Evolutionary conservation across 2,329 filamentous ascomycete genomes (phyloP).

Genomic region (Neospermospora avenae): DNA sequence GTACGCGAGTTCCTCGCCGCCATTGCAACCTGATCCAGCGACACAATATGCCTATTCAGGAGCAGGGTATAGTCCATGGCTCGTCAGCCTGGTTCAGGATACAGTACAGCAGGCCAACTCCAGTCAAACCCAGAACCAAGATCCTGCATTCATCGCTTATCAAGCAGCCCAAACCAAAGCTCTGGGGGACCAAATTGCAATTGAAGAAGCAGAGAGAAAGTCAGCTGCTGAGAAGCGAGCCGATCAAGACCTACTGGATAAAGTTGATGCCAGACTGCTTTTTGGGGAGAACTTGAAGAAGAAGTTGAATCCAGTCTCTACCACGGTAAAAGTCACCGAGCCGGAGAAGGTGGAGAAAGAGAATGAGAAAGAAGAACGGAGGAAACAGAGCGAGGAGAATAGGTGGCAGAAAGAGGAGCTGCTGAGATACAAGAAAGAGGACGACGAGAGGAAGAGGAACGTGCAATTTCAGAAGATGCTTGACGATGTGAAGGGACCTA

Average conservation of each 20-base stretch:
- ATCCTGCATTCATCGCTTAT: background rate
- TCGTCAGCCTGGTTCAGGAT: background rate
- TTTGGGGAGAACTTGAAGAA: background rate
- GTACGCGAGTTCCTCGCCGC: background rate
- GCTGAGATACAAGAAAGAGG: background rate
- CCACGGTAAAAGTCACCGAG: background rate
- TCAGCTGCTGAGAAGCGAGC: background rate
- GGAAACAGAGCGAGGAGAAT: background rate
- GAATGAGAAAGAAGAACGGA: background rate
- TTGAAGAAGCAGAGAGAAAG: background rate
- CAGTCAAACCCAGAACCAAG: background rate
- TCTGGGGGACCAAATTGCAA: background rate
- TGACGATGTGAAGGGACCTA: background rate
- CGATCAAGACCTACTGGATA: background rate
- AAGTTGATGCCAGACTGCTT: background rate
- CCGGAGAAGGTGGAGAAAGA: background rate
- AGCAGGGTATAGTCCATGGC: background rate
- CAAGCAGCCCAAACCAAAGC: background rate
- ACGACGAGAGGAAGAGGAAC: background rate
- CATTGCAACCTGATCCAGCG: background rate
- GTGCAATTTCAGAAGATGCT: background rate
- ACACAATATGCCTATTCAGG: background rate
- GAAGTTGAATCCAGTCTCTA: background rate
- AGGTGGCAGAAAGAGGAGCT: background rate
- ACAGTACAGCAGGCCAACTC: background rate